Conservation (phyloP, 2,329 filamentous ascomycete genomes). For the Aspergillaceae sp. region DNA sequence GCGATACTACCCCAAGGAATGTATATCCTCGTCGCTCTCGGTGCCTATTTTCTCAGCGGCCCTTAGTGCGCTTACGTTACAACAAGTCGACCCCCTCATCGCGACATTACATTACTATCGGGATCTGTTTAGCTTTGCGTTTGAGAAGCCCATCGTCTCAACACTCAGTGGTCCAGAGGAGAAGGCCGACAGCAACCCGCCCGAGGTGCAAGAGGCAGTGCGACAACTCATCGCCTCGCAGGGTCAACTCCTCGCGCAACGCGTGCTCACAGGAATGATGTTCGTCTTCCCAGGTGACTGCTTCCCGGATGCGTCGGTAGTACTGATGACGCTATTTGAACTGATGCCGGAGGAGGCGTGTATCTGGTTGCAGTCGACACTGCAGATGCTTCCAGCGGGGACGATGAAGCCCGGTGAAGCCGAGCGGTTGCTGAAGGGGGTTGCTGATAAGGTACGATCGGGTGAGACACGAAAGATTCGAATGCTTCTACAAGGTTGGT, state of each 20-base stretch:
- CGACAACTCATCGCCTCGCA: slow-evolving; percentile 61
- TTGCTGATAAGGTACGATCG: slow-evolving; percentile 64
- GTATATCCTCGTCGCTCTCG: slow-evolving; percentile 71
- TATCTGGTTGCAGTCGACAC: slow-evolving; percentile 72
- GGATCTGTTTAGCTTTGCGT: slow-evolving; percentile 82
- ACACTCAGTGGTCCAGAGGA: slow-evolving; percentile 55
- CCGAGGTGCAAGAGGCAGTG: slow-evolving; percentile 64
- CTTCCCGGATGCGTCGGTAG: slow-evolving; percentile 86
- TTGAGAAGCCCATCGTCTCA: slow-evolving; percentile 54
- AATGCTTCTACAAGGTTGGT: slow-evolving; percentile 60
- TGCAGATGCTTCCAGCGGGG: slow-evolving; percentile 73
- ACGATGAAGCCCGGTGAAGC: slow-evolving; percentile 73
- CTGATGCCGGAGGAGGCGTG: slow-evolving; percentile 72
- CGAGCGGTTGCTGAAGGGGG: slow-evolving; percentile 69
- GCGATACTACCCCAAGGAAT: slow-evolving; percentile 80
- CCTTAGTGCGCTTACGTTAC: slow-evolving; percentile 73
- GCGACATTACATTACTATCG: slow-evolving; percentile 89
- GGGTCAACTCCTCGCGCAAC: slow-evolving; percentile 73
- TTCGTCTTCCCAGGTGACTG: slow-evolving; percentile 95
- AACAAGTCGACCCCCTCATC: slow-evolving; percentile 84
- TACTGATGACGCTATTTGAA: slow-evolving; percentile 83
- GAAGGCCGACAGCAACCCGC: slow-evolving; percentile 52
- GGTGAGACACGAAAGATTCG: slow-evolving; percentile 71
- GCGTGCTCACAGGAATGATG: slow-evolving; percentile 96
- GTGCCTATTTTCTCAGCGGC: slow-evolving; percentile 79